Evolutionary conservation across 345 rosid genomes (phyloP), one percentile per base, ranked within the genome.

Genomic region (Cardiospermum halicacabum): DNA sequence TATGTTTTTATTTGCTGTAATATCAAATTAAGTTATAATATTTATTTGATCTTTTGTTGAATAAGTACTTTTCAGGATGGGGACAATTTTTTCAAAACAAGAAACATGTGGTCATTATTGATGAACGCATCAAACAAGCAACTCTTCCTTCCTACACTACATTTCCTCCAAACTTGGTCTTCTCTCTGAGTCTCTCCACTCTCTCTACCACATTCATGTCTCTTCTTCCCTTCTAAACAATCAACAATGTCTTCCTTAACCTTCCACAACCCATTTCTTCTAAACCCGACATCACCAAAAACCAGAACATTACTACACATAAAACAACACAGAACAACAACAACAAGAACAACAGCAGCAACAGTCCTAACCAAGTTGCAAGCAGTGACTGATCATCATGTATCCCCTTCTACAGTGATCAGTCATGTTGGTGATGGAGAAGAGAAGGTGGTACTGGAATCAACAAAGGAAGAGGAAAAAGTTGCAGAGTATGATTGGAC

Each of bases 401-500:
- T 58, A 53, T 26, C 19, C 22, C 25, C 11, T 53, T 32, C 72
- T 12, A 6, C 71, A 3, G 57, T 49, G 48, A 22, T 49, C 42
- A 78, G 48, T 25, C 75, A 56, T 22, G 81, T 66, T 47, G 79
- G 43, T 8, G 79, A 55, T 24, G 80, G 69, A 53, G n/a, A 34
- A 34, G 69, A 51, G 3, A 19, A 30, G 15, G 72, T 75, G 67
- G 50, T 75, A 10, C 11, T 75, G 49, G 77, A 65, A 53, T 69
- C 80, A 2, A 28, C 74, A 5, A 63, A 27, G 31, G 77, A 81
- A 67, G 78, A 74, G 67, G 79, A 69, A 45, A 70, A 76, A 21
- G 84, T 74, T 76, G 89, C 76, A 2, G 82, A 77, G 26, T 89
- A 89, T 57, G 84, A 92, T 66, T 92, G 97, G 98, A 83, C 81